phyloP scores from a whole-genome alignment of 164 flowering plant genomes.

The Aristolochia contorta region DNA sequence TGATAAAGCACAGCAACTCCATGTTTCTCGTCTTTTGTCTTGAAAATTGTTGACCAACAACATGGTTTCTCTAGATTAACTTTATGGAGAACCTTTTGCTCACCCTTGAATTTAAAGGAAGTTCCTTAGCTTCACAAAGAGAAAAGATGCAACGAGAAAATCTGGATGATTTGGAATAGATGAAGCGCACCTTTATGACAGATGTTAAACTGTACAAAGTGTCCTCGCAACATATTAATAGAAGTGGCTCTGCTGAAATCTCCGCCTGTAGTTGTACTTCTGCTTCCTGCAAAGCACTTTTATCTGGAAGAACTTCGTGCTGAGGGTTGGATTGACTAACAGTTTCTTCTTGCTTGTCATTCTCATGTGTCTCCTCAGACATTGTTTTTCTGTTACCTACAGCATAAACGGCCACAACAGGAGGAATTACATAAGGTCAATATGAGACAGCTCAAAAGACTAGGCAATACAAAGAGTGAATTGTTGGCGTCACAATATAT shows the following conservation, averaged over 20 bases:
- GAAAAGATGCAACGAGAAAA: background rate
- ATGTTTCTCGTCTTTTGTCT: constrained; percentile 29
- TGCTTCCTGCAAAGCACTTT: constrained; percentile 18
- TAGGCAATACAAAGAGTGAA: background rate
- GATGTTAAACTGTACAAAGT: constrained; percentile 47
- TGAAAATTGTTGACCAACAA: constrained; percentile 67
- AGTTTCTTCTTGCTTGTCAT: constrained; percentile 20
- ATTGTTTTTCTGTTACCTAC: constrained; percentile 27
- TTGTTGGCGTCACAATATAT: constrained; percentile 1
- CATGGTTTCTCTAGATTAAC: constrained; percentile 57
- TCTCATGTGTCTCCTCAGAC: constrained; percentile 19
- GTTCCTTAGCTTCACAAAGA: constrained; percentile 2
- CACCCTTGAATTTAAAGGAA: constrained; percentile 38
- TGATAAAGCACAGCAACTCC: constrained; percentile 57
- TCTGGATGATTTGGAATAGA: constrained; percentile 6
- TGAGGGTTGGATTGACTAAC: constrained; percentile 15
- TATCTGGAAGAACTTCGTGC: constrained; percentile 12
- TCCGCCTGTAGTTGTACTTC: constrained; percentile 18
- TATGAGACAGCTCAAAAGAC: too few relatives aligned
- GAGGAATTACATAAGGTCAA: too few relatives aligned
- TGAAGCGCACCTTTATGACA: constrained; percentile 56
- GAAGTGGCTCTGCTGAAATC: constrained; percentile 25
- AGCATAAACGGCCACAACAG: too few relatives aligned
- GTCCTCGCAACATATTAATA: constrained; percentile 70
- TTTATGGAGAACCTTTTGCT: constrained; percentile 42